Base-by-base conservation (phyloP, 495 filamentous ascomycete genomes). In the Penicillium paradoxum region DNA sequence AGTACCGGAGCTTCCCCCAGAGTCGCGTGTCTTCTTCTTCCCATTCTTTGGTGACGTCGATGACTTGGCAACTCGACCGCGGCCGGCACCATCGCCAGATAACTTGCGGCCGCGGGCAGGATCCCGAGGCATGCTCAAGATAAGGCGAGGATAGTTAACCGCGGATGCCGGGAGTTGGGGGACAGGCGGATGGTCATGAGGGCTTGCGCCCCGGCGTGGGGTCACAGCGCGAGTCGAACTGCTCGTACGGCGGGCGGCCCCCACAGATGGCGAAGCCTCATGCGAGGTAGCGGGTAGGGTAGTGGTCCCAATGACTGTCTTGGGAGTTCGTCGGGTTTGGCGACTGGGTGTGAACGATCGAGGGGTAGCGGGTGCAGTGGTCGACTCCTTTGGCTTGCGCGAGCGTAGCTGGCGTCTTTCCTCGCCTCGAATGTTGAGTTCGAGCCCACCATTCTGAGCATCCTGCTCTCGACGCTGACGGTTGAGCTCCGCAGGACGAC, bases 401-500 rank as follows among this genome's bases (percentile, higher is more conserved):
- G 22, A 6, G 46, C 46, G 46, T 18, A 49, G 22, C 11, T 49
- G 32, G 45, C 45, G 45, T 9, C 8, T 11, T 3, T 22, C 21
- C 9, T 34, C 45, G 8, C 11, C 29, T 13, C 14, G 30, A 22
- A 15, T 37, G 8, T 1, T 6, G 32, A 44, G 4, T 17, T 13
- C 41, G 3, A 44, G 25, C 10, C 41, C 41, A 8, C 24, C 25
- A 11, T 11, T n/a, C n/a, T 29, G 41, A 13, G 41, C 41, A 9
- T 27, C 17, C n/a, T 44, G 41, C 41, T 44, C 41, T 11, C 41
- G 41, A 1, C 41, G 41, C 41, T 44, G 41, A 13, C 46, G 30
- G 32, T 36, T 38, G 4, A 95, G 74, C 17, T 96, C 90, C 59
- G 91, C 84, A 6, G 79, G 75, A n/a, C 72, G 84, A 61, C 77